Conservation (phyloP, 345 rosid species). For the Erodium maritimum region DNA sequence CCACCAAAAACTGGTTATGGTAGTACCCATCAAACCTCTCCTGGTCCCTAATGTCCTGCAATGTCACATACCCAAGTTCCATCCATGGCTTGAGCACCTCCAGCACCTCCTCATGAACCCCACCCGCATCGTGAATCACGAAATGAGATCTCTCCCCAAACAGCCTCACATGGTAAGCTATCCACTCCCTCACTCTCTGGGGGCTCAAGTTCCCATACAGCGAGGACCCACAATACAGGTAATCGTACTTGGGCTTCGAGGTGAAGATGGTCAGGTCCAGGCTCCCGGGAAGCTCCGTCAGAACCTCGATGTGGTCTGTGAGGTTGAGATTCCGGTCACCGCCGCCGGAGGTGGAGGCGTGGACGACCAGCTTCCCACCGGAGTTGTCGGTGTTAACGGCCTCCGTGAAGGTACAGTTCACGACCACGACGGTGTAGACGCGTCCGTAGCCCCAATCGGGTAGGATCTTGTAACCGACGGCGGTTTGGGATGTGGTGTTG, state of each 20-base stretch:
- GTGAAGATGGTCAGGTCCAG: slow-evolving; percentile 30
- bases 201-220: slow-evolving; percentile 72
- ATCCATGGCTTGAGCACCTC: slow-evolving; percentile 86
- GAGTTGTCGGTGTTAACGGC: slow-evolving; percentile 49
- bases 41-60: slow-evolving; percentile 70
- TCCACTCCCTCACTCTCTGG: slow-evolving; percentile 74
- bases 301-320: slow-evolving; percentile 46
- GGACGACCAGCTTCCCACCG: slow-evolving; percentile 60
- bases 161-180: slow-evolving; percentile 67
- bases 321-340: slow-evolving; percentile 42
- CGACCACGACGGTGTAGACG: slow-evolving; percentile 71
- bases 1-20: slow-evolving; percentile 88
- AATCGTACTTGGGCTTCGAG: slow-evolving; percentile 56
- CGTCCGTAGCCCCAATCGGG: slow-evolving; percentile 97
- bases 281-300: slow-evolving; percentile 35
- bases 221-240: slow-evolving; percentile 77
- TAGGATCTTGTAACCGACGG: slow-evolving; percentile 39
- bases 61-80: slow-evolving; percentile 69
- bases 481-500: too few species aligned
- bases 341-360: slow-evolving; percentile 64
- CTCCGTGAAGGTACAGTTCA: slow-evolving; percentile 60
- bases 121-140: slow-evolving; percentile 84
- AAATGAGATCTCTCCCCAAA: slow-evolving; percentile 71
- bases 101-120: slow-evolving; percentile 55
- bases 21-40: slow-evolving; percentile 92